phyloP scores from a whole-genome alignment of 106 monocot species.

The Cymbidium sinense region DNA sequence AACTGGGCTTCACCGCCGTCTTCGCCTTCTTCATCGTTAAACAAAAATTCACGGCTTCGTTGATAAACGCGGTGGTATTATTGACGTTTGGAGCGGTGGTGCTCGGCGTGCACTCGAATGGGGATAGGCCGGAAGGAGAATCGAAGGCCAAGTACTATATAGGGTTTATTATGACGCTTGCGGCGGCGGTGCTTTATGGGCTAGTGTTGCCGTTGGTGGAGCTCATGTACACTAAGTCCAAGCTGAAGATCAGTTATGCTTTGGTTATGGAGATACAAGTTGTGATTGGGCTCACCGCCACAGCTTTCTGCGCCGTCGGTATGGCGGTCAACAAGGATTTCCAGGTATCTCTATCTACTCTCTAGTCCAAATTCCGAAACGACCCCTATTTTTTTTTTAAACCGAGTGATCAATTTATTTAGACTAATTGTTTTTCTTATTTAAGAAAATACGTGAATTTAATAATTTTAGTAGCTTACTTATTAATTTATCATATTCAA shows the following conservation, averaged over 20 bases:
- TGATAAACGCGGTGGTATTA: constrained; percentile 3
- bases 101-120: constrained; percentile 1
- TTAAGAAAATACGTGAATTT: too few relatives aligned
- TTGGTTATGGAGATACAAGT: constrained; percentile 17
- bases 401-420: too few relatives aligned
- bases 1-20: constrained; percentile 8
- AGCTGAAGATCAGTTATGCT: background rate
- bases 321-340: constrained; percentile 25
- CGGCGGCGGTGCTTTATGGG: constrained; percentile 16
- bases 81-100: constrained; percentile 3
- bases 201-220: constrained; percentile 23
- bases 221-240: constrained; percentile 17
- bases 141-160: constrained; percentile 5
- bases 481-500: too few relatives aligned
- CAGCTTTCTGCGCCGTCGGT: constrained; percentile 20
- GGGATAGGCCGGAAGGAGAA: background rate
- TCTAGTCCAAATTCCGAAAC: too few relatives aligned
- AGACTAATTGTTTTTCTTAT: background rate
- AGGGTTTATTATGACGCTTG: constrained; percentile 17
- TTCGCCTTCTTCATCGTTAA: constrained; percentile 3
- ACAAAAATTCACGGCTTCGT: background rate
- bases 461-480: too few relatives aligned
- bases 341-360: constrained; percentile 11
- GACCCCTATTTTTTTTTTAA: too few relatives aligned
- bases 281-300: constrained; percentile 18